Base-by-base conservation (phyloP, 129 eudicot species). In the Scalesia atractyloides region DNA sequence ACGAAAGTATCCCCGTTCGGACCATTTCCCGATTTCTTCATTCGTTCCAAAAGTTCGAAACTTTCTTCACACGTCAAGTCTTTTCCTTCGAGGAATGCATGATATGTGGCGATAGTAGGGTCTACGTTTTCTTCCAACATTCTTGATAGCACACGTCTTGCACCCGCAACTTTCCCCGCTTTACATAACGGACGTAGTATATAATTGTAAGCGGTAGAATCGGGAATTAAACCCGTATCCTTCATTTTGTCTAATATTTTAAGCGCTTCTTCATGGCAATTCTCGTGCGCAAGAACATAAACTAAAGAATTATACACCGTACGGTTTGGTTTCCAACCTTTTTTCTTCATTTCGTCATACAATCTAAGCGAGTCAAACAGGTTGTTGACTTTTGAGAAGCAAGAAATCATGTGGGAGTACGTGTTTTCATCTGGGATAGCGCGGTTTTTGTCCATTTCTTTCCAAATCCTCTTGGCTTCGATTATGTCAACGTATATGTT, bases 391-490 rank as follows among this genome's bases (percentile, higher is more conserved):
- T 82, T 95, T 17, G 97, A 86, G 71, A 84, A 82, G 85, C 97
- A 86, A 49, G 96, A 95, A 46, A 95, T 91, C 89, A 95, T 81
- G 82, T 76, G 83, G 34, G 91, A 82, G 22, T 88, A 95, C 41
- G 99, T 79, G 17, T 76, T 74, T 57, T 81, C 91, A 68, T 95
- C 73, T 49, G 97, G 97, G 63, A 74, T 69, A 39, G 86, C 70
- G 61, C 89, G 88, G 79, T 80, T 76, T 69, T 81, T 90, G 70
- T 89, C 83, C 97, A 95, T 90, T 84, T 95, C 97, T 74, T 96
- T 88, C 99, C 99, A 95, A 22, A 95, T 74, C 67, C 97, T 83
- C 82, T 86, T 95, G 75, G 99, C 91, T 86, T 90, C 96, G 34
- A 30, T 24, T 67, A 86, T 58, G 77, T 90, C 97, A 15, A 76